These are phyloP conservation scores for Hysterangium stoloniferum DNA, from an alignment of 768 basidiomycete species.

Conservation along the genomic window DNA sequence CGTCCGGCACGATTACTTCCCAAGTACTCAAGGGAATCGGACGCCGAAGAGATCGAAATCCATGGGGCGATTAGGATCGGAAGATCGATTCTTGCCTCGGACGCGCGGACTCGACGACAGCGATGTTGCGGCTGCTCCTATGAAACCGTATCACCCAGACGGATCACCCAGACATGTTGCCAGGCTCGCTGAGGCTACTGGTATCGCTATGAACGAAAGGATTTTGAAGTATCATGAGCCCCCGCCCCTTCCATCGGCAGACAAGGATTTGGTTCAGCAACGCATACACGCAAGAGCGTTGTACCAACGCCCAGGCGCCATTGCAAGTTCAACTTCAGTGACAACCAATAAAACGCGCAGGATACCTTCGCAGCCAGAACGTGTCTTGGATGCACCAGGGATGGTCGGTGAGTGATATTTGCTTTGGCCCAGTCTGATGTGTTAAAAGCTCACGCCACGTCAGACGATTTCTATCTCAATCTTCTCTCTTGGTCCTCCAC, in stretches of 20 bases:
- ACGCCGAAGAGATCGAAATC: slow-evolving; percentile 69
- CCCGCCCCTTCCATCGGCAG: slow-evolving; percentile 71
- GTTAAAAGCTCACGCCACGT: not conserved
- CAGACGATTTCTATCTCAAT: slow-evolving; percentile 95
- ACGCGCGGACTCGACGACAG: slow-evolving; percentile 32
- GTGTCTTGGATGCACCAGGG: slow-evolving; percentile 93
- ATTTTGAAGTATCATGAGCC: slow-evolving; percentile 86
- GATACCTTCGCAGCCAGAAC: slow-evolving; percentile 80
- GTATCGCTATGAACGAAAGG: slow-evolving; percentile 69
- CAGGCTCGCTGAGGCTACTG: slow-evolving; percentile 66
- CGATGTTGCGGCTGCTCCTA: slow-evolving; percentile 57
- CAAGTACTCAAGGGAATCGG: slow-evolving; percentile 37
- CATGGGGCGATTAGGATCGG: slow-evolving; percentile 2
- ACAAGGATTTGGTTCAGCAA: slow-evolving; percentile 66
- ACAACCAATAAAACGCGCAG: slow-evolving; percentile 67
- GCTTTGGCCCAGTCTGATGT: not conserved
- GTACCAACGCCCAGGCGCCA: slow-evolving; percentile 56
- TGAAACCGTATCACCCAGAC: slow-evolving; percentile 43
- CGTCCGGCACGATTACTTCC: slow-evolving; percentile 68
- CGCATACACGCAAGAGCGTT: slow-evolving; percentile 72
- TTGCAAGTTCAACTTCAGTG: slow-evolving; percentile 56
- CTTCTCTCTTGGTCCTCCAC: slow-evolving; percentile 81
- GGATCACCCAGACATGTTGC: slow-evolving; percentile 74
- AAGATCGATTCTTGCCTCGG: slow-evolving; percentile 10
- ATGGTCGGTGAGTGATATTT: slow-evolving; percentile 37